Evolutionary conservation across 2,329 filamentous ascomycete species (phyloP), one percentile per base, ranked within the genome.

Genomic region (Pseudogymnoascus verrucosus): DNA sequence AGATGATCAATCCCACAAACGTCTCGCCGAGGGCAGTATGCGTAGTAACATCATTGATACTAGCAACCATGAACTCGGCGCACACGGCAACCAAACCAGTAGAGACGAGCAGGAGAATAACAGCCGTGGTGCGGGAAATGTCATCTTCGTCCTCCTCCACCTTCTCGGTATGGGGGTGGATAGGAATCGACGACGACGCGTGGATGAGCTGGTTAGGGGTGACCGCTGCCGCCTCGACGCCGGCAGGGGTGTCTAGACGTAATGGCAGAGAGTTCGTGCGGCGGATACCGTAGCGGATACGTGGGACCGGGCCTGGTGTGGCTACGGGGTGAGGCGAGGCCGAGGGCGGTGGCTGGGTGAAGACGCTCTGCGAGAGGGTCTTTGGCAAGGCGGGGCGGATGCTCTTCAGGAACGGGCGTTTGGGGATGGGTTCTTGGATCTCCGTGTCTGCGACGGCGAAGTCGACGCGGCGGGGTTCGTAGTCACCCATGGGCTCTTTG

Each of bases 231-330:
- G 47, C 26, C 10, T 54, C 47, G 5, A n/a, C 26, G 26, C 26
- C 47, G 3, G 47, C 47, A 16, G 47, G 23, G 64, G 40, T 4
- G 67, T 66, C 61, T 78, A 76, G 65, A 83, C 87, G 83, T 69
- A 89, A 88, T 0, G 89, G 89, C 2, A 92, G 80, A 0, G 89
- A 92, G 72, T 84, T 90, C 19, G 89, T 90, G 63, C 89, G 83
- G 63, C 88, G 86, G 62, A 91, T 85, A n/a, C 84, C 84, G 68
- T 84, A 84, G 44, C 82, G 79, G 64, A 87, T 81, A 31, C 82
- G 80, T 5, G 84, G 83, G 47, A 85, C 78, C 10, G 80, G 78
- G 2, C 82, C 79, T 0, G 28, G 19, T 5, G 54, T 21, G 11
- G 37, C 47, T 31, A 66, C 60, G 6, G 63, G 40, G 11, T 21